These are phyloP conservation scores for Serendipita indica DNA, from an alignment of 768 basidiomycete species.

Conservation along the genomic window DNA sequence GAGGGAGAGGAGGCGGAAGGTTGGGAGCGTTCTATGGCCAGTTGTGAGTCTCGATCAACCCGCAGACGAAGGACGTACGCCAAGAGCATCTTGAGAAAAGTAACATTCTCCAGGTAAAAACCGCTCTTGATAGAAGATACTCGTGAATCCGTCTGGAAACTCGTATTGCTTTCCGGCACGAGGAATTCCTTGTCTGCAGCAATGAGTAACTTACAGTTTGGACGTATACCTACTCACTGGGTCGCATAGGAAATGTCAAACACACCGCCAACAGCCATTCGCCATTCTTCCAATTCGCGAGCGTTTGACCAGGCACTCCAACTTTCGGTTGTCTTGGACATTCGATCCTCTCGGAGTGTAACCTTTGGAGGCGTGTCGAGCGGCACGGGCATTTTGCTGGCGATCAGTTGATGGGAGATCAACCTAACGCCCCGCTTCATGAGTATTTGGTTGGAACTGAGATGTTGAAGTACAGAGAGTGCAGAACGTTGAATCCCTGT, in stretches of 20 bases:
- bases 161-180: slow-evolving; percentile 64
- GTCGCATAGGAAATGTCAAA: slow-evolving; percentile 81
- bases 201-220: background rate
- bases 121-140: slow-evolving; percentile 68
- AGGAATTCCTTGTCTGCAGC: slow-evolving; percentile 39
- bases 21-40: slow-evolving; percentile 38
- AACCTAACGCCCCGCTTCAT: slow-evolving; percentile 49
- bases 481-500: slow-evolving; percentile 64
- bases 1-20: slow-evolving; percentile 59
- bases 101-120: slow-evolving; percentile 77
- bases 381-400: slow-evolving; percentile 76
- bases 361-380: slow-evolving; percentile 48
- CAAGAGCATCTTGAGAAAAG: slow-evolving; percentile 28
- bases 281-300: slow-evolving; percentile 86
- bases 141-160: slow-evolving; percentile 87
- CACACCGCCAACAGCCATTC: slow-evolving; percentile 77
- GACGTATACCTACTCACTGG: slow-evolving; percentile 35
- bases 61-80: slow-evolving; percentile 11
- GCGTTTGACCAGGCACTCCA: slow-evolving; percentile 72
- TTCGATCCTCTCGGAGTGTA: slow-evolving; percentile 58
- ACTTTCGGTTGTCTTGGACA: slow-evolving; percentile 54
- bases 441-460: slow-evolving; percentile 58
- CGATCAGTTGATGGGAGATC: slow-evolving; percentile 75
- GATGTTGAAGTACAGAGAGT: slow-evolving; percentile 66
- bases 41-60: background rate